phyloP scores from a whole-genome alignment of 2,329 filamentous ascomycete species.

The Xylariaceae sp. region DNA sequence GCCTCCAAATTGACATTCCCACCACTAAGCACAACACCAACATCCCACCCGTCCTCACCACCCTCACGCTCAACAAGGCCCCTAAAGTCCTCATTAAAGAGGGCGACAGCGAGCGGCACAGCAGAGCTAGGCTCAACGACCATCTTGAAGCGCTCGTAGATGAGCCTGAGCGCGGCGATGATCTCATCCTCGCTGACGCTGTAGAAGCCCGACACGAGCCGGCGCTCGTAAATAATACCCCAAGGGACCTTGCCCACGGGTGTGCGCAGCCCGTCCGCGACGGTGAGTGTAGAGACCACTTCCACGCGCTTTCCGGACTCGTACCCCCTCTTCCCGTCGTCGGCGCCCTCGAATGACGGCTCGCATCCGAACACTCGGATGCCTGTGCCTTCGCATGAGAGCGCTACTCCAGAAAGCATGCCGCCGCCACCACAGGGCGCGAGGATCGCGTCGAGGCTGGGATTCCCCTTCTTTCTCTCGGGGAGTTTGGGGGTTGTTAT shows the following conservation, averaged over 20 bases:
- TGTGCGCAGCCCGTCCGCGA: conserved; percentile 88
- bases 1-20: conserved; percentile 65
- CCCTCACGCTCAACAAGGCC: conserved; percentile 71
- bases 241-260: conserved; percentile 80
- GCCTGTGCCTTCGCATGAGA: conserved; percentile 74
- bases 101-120: conserved; percentile 80
- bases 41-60: conserved; percentile 75
- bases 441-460: conserved; percentile 72
- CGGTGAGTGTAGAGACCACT: conserved; percentile 75
- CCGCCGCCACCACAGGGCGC: conserved; percentile 89
- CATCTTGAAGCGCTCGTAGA: conserved; percentile 88
- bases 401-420: conserved; percentile 82
- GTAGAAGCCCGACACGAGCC: conserved; percentile 74
- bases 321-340: conserved; percentile 80
- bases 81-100: conserved; percentile 88
- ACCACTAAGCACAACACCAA: conserved; percentile 66
- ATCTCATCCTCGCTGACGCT: conserved; percentile 85
- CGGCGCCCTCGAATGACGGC: conserved; percentile 80
- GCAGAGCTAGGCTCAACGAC: conserved; percentile 88
- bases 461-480: conserved; percentile 23
- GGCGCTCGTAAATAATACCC: conserved; percentile 73
- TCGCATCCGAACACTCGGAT: conserved; percentile 87
- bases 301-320: conserved; percentile 68
- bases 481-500: conserved; percentile 17
- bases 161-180: conserved; percentile 73